Base-by-base conservation (phyloP, 805 yeast species). In the Candida ovalis region DNA sequence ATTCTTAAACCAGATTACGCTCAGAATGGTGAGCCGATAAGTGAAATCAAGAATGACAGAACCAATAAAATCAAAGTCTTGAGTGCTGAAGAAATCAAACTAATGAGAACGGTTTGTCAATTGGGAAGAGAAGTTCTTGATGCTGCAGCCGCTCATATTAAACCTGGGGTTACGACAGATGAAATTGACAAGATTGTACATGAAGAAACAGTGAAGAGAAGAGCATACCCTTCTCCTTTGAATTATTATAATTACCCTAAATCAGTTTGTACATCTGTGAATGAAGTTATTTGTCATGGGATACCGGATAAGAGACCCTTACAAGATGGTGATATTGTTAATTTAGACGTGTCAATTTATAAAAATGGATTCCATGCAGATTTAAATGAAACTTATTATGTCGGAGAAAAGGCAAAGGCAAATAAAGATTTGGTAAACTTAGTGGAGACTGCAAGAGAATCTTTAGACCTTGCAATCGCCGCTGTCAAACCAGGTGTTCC, bases 281-380 rank as follows among this genome's bases (percentile, higher is more conserved):
- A 94, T 68, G 99, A 94, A 73, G 83, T 90, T 49, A 87, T 94
- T 51, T 94, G 99, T 66, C 99, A 94, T 68, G 99, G 99, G 54
- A 87, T 94, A 50, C 99, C 99, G 24, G 99, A 94, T 69, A 78
- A 87, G 70, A 78, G 91, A 47, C 83, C 82, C 30, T 76, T 94
- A 54, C 71, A 88, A 66, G 98, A 92, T 56, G 99, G 99, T 50
- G 99, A 94, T 64, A 92, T 94, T 57, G 78, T 94, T 51, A 94
- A 94, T 64, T 72, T 94, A 54, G 99, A 94, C 66, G 88, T 94
- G 43, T 78, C 96, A 3, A 67, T 94, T 46, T 94, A 78, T 71
- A 80, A 86, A 68, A 79, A 86, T 56, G 99, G 99, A 1, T 81
- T 82, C 71, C 98, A 94, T 70, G 85, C 96, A 8, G 99, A 94